Base-by-base conservation (phyloP, 2,329 filamentous ascomycete species). In the Tothia fuscella region DNA sequence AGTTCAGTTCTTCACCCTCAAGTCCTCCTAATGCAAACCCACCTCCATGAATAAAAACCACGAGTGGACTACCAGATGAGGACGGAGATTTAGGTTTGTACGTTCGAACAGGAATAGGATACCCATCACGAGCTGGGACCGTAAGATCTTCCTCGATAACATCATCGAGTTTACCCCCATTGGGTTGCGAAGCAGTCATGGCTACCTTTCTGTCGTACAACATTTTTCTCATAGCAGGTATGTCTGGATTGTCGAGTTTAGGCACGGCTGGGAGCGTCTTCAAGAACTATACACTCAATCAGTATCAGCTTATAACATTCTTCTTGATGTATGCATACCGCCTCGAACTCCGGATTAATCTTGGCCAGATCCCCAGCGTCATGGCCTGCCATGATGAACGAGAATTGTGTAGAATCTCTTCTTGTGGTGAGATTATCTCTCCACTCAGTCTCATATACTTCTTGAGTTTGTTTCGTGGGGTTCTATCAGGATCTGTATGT, bases 21-120 rank as follows among this genome's bases (percentile, higher is more conserved):
- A 67, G 48, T 46, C 60, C 59, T 5, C 67, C 66, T 45, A 66
- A 57, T 25, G 57, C 55, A 54, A 59, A 69, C 0, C 60, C 65
- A n/a, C 66, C 66, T 29, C 66, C 65, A 42, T 68, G 66, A 37
- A 56, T 60, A 50, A 54, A 55, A 45, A 56, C 47, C 22, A 56
- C 51, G 39, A 57, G 45, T 34, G 54, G 46, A 29, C 44, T 47
- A 25, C 50, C 52, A 16, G 17, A 19, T 13, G 36, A 14, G 16
- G 45, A 31, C 22, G 31, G 19, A 20, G 24, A 5, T 17, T 25
- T 38, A 16, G 45, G 45, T 29, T 35, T 25, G 31, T 46, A 41
- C n/a, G 40, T 30, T 14, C 45, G 35, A 10, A 38, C 35, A 10
- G 43, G 35, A 10, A 46, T 46, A 2, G 17, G 13, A 17, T 38